phyloP scores from a whole-genome alignment of 1,284 basidiomycete genomes.

The Lignosus rhinocerotis region DNA sequence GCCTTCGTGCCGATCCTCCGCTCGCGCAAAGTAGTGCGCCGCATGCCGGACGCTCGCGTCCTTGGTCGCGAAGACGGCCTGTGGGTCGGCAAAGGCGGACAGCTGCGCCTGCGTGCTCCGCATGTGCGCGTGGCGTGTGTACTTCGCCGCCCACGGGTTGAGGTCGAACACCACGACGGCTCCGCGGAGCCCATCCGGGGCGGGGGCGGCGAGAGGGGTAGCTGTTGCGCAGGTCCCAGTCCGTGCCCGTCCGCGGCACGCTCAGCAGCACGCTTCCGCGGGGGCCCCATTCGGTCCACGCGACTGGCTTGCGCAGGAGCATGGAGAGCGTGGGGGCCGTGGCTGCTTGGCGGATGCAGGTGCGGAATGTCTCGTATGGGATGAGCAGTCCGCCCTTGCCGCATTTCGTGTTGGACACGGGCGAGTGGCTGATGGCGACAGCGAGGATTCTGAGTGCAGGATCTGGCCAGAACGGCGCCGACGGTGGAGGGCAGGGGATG shows the following conservation, averaged over 20 bases:
- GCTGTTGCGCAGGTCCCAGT: background rate
- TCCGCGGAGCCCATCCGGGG: background rate
- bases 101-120: background rate
- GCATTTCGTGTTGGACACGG: background rate
- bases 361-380: background rate
- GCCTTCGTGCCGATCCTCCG: background rate
- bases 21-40: background rate
- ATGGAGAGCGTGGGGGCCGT: background rate
- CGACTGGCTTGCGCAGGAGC: background rate
- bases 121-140: background rate
- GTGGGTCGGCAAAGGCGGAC: background rate
- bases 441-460: background rate
- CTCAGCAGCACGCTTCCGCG: background rate
- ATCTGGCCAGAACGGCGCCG: background rate
- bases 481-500: background rate
- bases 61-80: background rate
- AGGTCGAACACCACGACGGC: background rate
- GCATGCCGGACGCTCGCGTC: background rate
- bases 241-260: background rate
- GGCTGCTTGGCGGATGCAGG: background rate
- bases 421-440: background rate
- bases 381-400: background rate
- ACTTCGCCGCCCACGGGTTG: background rate
- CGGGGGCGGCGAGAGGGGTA: background rate
- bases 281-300: background rate